phyloP scores from a whole-genome alignment of 2,329 filamentous ascomycete species.

The Rhynchosporium secalis region DNA sequence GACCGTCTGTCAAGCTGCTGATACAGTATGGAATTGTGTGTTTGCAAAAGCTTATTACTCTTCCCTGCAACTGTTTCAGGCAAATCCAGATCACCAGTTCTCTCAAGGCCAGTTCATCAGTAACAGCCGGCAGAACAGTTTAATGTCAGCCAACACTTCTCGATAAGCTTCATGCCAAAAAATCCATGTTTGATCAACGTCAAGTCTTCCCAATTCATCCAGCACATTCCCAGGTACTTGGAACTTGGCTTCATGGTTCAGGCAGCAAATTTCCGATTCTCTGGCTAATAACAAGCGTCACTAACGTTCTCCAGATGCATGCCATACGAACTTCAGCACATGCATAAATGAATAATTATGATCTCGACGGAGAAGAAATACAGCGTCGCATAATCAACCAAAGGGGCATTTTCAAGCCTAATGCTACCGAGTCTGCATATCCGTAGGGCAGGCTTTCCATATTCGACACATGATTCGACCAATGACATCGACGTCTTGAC shows the following conservation, averaged over 20 bases:
- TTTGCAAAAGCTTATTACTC: slow-evolving; percentile 8
- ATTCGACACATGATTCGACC: not conserved
- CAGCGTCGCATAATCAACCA: not conserved
- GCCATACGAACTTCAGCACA: too few species aligned
- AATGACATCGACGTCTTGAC: not conserved
- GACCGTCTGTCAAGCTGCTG: not conserved
- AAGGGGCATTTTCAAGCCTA: not conserved
- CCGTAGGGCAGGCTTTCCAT: slow-evolving; percentile 2
- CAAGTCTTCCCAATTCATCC: too few species aligned
- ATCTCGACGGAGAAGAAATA: not conserved
- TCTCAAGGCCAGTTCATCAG: not conserved
- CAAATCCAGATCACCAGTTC: not conserved
- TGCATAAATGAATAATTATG: not conserved
- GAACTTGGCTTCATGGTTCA: too few species aligned
- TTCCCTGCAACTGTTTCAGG: slow-evolving; percentile 1
- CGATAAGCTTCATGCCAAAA: too few species aligned
- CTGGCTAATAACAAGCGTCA: too few species aligned
- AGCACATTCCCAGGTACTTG: too few species aligned
- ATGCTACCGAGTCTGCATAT: not conserved
- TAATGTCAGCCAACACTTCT: too few species aligned
- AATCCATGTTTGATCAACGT: too few species aligned
- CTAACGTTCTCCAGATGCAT: not conserved
- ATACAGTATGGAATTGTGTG: not conserved
- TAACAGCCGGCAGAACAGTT: too few species aligned
- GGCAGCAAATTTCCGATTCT: too few species aligned